phyloP scores from a whole-genome alignment of 805 yeast species.

The Zygoascus ofunaensis region DNA sequence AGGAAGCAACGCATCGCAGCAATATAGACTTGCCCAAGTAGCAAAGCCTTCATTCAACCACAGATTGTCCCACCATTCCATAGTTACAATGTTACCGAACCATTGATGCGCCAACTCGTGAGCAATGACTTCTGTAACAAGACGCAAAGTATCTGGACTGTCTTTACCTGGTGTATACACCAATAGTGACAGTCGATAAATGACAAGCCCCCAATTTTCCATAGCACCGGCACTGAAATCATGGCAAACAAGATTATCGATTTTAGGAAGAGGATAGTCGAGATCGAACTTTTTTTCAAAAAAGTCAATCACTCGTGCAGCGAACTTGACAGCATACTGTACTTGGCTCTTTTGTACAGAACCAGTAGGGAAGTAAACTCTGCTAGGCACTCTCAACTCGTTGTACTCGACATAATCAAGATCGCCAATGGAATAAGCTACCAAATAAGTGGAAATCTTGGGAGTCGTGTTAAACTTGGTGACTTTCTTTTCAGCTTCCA shows the following conservation, averaged over 20 bases:
- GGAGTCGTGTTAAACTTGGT: slow-evolving; percentile 58
- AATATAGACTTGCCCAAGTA: slow-evolving; percentile 85
- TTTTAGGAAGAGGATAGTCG: slow-evolving; percentile 69
- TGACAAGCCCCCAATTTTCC: slow-evolving; percentile 71
- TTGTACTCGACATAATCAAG: slow-evolving; percentile 46
- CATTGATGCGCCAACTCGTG: slow-evolving; percentile 90
- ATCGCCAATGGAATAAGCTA: slow-evolving; percentile 67
- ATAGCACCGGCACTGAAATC: slow-evolving; percentile 83
- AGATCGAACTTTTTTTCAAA: slow-evolving; percentile 67
- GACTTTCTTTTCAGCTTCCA: slow-evolving; percentile 16
- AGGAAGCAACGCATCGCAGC: slow-evolving; percentile 66
- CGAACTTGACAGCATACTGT: slow-evolving; percentile 60
- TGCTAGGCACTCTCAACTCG: slow-evolving; percentile 62
- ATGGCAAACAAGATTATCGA: slow-evolving; percentile 75
- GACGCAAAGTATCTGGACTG: slow-evolving; percentile 40
- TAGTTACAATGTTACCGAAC: slow-evolving; percentile 84
- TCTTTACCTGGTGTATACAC: slow-evolving; percentile 53
- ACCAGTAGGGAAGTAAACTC: slow-evolving; percentile 76
- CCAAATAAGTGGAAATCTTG: slow-evolving; percentile 61
- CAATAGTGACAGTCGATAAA: slow-evolving; percentile 69
- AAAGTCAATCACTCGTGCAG: slow-evolving; percentile 65
- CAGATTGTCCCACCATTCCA: slow-evolving; percentile 89
- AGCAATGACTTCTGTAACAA: slow-evolving; percentile 77
- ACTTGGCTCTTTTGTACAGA: slow-evolving; percentile 50
- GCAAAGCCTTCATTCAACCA: slow-evolving; percentile 89